A percentile compares a stretch with the other conserved stretches of the same genome.
phyloP scores from a whole-genome alignment of 345 rosid species.

The Arabidopsis arenosa region DNA sequence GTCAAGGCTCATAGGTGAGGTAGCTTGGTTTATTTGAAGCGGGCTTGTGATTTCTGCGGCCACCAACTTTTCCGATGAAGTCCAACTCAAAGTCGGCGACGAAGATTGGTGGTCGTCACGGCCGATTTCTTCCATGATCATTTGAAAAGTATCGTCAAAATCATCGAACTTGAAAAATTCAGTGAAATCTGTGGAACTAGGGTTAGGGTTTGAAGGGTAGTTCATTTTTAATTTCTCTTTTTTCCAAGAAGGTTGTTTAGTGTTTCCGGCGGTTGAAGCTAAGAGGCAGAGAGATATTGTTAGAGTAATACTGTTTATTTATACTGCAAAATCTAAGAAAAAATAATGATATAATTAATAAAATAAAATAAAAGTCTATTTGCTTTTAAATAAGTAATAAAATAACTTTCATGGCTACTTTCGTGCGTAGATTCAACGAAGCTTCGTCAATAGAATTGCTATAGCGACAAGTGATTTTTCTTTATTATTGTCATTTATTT shows the following conservation, averaged over 20 bases:
- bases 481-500: not conserved
- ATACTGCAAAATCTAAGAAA: constrained; percentile 9
- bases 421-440: constrained; percentile 39
- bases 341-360: not conserved
- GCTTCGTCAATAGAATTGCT: constrained; percentile 20
- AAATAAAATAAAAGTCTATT: constrained; percentile 13
- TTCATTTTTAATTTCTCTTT: constrained; percentile 28
- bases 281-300: constrained; percentile 33
- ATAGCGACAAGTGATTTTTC: constrained; percentile 22
- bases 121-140: constrained; percentile 37
- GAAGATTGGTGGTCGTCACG: constrained; percentile 33
- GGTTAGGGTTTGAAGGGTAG: constrained; percentile 45
- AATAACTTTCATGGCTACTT: constrained; percentile 21
- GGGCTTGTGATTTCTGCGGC: constrained; percentile 39
- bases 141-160: constrained; percentile 14
- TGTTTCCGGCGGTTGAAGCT: constrained; percentile 22
- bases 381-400: constrained; percentile 24
- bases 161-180: constrained; percentile 35
- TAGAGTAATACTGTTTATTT: constrained; percentile 33
- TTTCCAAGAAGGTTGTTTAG: not conserved
- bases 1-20: constrained; percentile 37
- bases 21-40: constrained; percentile 31
- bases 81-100: constrained; percentile 37
- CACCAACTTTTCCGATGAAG: constrained; percentile 39
- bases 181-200: constrained; percentile 30